Conservation (phyloP, 345 rosid species). For the Corchorus capsularis region DNA sequence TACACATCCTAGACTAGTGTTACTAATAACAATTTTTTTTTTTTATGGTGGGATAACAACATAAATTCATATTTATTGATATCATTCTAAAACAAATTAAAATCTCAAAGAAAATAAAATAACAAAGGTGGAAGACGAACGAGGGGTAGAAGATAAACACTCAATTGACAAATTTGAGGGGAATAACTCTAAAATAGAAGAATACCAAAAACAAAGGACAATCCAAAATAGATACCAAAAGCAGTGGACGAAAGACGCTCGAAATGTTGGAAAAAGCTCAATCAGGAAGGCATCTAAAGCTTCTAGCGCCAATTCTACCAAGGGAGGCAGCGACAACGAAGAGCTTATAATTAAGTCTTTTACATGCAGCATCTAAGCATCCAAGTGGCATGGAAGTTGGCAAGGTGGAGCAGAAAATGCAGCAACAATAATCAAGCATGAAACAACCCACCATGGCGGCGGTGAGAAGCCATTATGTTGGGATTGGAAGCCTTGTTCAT, state of each 20-base stretch:
- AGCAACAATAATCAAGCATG: not conserved
- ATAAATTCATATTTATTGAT: not conserved
- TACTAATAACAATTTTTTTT: too few species aligned
- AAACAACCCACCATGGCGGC: conserved; percentile 1
- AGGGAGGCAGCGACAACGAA: not conserved
- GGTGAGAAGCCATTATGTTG: conserved; percentile 47
- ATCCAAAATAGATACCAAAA: not conserved
- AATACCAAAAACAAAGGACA: too few species aligned
- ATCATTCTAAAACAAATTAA: not conserved
- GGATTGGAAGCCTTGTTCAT: conserved; percentile 47
- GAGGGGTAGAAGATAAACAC: not conserved
- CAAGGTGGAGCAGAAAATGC: not conserved
- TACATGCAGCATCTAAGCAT: conserved; percentile 24
- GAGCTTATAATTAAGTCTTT: conserved; percentile 25
- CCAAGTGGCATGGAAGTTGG: conserved; percentile 15
- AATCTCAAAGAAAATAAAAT: not conserved
- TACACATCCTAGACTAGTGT: not conserved
- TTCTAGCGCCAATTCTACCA: conserved; percentile 34
- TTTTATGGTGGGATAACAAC: too few species aligned
- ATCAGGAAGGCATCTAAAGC: too few species aligned
- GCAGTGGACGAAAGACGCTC: not conserved
- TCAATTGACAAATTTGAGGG: not conserved
- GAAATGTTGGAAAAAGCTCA: not conserved
- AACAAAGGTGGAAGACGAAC: not conserved
- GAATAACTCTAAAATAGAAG: not conserved